A percentile compares a stretch with the other conserved stretches of the same genome.
Conservation (phyloP, 306 rosid species). For the Gleditsia sinensis region DNA sequence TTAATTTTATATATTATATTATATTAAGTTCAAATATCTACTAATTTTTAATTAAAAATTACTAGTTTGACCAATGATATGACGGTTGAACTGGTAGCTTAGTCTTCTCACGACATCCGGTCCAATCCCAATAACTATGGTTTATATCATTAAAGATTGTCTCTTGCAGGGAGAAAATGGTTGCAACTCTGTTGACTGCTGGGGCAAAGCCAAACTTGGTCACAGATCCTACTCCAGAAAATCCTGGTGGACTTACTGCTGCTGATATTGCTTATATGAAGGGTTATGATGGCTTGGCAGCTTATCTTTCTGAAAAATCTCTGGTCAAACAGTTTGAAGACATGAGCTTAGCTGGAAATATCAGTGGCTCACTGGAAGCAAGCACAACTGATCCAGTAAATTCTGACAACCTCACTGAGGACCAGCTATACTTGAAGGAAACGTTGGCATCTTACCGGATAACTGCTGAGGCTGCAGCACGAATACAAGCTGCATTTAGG, state of each 20-base stretch:
- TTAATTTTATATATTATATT: background rate
- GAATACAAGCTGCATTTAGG: slow-evolving; percentile 85
- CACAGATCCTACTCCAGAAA: slow-evolving; percentile 77
- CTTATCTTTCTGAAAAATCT: slow-evolving; percentile 90
- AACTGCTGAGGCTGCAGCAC: slow-evolving; percentile 91
- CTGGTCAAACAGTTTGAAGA: slow-evolving; percentile 78
- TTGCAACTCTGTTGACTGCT: slow-evolving; percentile 62
- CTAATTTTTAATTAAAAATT: background rate
- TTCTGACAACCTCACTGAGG: slow-evolving; percentile 73
- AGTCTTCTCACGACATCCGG: background rate
- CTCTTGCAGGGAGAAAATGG: slow-evolving; percentile 81
- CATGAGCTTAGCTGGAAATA: slow-evolving; percentile 90
- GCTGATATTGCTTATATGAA: slow-evolving; percentile 80
- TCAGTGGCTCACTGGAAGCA: slow-evolving; percentile 72
- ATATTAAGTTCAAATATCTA: too few species aligned
- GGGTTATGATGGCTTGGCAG: slow-evolving; percentile 88
- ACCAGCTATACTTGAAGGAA: slow-evolving; percentile 68
- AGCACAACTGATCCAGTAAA: slow-evolving; percentile 43
- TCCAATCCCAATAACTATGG: background rate
- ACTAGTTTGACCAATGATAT: background rate
- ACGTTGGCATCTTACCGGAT: slow-evolving; percentile 79
- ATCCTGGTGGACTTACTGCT: slow-evolving; percentile 78
- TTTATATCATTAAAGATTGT: slow-evolving; percentile 16
- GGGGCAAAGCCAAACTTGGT: slow-evolving; percentile 94
- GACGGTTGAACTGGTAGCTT: too few species aligned